phyloP scores from a whole-genome alignment of 345 rosid species.

The Rhizophora mangle region DNA sequence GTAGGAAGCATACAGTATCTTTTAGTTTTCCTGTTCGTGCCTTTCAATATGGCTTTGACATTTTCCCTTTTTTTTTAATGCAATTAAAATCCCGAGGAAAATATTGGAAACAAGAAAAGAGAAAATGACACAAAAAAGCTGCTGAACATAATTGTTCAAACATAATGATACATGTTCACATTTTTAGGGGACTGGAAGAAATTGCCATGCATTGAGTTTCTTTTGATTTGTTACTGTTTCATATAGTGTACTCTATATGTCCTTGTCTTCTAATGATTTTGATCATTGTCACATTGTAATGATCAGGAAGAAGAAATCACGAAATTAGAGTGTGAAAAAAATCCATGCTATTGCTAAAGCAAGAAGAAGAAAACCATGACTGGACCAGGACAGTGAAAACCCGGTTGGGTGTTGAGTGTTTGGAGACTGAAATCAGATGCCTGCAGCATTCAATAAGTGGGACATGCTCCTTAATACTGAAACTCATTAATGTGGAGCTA shows the following conservation, averaged over 20 bases:
- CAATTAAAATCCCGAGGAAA: no score
- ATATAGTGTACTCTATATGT: neutral
- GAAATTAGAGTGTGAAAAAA: conserved; percentile 73
- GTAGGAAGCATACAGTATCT: no score
- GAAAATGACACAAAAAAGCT: no score
- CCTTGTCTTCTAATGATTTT: neutral
- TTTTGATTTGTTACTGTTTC: no score
- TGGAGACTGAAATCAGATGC: conserved; percentile 44
- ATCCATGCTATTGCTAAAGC: conserved; percentile 54
- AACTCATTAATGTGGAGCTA: conserved; percentile 67
- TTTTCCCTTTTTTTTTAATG: no score
- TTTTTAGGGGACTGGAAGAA: no score
- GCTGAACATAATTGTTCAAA: no score
- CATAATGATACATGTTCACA: no score
- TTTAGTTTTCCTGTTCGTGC: no score
- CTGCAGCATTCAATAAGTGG: conserved; percentile 60
- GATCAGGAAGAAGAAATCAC: conserved; percentile 71
- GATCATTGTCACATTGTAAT: neutral
- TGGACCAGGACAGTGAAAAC: conserved; percentile 60
- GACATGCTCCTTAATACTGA: conserved; percentile 48
- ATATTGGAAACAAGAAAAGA: no score
- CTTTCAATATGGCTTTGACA: no score
- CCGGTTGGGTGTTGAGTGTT: conserved; percentile 50
- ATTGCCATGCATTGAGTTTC: no score
- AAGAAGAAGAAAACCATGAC: conserved; percentile 57